phyloP scores from a whole-genome alignment of 2,329 filamentous ascomycete species.

The Zymoseptoria passerinii region DNA sequence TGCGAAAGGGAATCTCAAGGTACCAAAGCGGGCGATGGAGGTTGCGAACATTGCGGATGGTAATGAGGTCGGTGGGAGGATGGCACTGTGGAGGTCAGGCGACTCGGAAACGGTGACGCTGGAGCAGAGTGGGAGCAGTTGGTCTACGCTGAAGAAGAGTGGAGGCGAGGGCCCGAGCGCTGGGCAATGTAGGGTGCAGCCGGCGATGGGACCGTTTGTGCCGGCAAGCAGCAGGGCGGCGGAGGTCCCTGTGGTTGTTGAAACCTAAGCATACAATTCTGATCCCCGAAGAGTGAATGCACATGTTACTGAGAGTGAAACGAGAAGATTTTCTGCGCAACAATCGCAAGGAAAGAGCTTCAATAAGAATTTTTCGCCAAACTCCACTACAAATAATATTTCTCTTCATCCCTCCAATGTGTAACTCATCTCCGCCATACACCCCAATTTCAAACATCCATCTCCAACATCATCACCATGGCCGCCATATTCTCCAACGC shows the following conservation, averaged over 20 bases:
- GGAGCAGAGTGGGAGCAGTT: neutral
- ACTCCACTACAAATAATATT: neutral
- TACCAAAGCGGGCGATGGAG: constrained; percentile 15
- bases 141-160: neutral
- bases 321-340: neutral
- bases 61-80: neutral
- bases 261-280: neutral
- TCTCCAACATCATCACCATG: neutral
- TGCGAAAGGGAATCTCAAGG: neutral
- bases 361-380: neutral
- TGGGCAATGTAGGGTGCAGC: neutral
- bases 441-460: neutral
- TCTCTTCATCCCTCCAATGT: no score
- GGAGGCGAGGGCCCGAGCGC: neutral
- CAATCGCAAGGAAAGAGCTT: neutral
- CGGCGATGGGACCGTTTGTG: neutral
- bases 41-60: constrained; percentile 4
- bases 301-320: neutral
- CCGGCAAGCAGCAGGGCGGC: neutral
- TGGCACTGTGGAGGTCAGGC: neutral
- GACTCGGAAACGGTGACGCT: constrained; percentile 3
- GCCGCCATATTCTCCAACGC: neutral
- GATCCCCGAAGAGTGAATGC: neutral
- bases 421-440: neutral
- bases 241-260: no score